Evolutionary conservation across 139 green algal genomes (phyloP).

Genomic region (Chlamydomonas applanata): DNA sequence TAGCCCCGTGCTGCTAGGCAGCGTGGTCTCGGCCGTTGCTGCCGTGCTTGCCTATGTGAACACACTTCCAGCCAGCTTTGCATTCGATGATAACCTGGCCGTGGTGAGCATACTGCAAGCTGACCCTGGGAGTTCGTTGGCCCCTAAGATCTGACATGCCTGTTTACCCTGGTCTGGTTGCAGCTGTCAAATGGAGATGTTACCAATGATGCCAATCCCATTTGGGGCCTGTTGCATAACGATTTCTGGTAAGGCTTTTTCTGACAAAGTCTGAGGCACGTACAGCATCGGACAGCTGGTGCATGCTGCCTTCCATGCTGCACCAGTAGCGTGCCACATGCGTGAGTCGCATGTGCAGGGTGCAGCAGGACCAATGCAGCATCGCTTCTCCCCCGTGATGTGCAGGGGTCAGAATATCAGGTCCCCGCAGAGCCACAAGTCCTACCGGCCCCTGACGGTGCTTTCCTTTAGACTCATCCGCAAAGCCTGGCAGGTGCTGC

Average conservation of each 20-base stretch:
- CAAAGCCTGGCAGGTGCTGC: slow-evolving; percentile 30
- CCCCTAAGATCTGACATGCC: too few relatives aligned
- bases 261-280: too few relatives aligned
- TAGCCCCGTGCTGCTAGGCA: too few relatives aligned
- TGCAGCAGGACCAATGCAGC: too few relatives aligned
- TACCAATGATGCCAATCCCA: slow-evolving; percentile 32
- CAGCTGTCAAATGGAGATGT: slow-evolving; percentile 74
- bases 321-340: too few relatives aligned
- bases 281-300: not conserved
- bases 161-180: too few relatives aligned
- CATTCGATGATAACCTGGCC: slow-evolving; percentile 77
- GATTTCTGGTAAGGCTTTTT: slow-evolving; percentile 69
- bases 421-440: slow-evolving; percentile 73
- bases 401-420: slow-evolving; percentile 73
- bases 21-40: not conserved
- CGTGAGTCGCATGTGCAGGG: too few relatives aligned
- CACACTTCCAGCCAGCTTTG: slow-evolving; percentile 61
- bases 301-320: not conserved
- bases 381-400: not conserved
- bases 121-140: too few relatives aligned
- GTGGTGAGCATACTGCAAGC: slow-evolving; percentile 57
- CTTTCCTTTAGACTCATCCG: slow-evolving; percentile 51
- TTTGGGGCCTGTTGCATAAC: slow-evolving; percentile 45
- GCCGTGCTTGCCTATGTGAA: slow-evolving; percentile 48
- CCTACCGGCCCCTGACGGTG: slow-evolving; percentile 69